These are phyloP conservation scores for Podospora pseudoanserina DNA, from an alignment of 495 filamentous ascomycete species.

Conservation along the genomic window DNA sequence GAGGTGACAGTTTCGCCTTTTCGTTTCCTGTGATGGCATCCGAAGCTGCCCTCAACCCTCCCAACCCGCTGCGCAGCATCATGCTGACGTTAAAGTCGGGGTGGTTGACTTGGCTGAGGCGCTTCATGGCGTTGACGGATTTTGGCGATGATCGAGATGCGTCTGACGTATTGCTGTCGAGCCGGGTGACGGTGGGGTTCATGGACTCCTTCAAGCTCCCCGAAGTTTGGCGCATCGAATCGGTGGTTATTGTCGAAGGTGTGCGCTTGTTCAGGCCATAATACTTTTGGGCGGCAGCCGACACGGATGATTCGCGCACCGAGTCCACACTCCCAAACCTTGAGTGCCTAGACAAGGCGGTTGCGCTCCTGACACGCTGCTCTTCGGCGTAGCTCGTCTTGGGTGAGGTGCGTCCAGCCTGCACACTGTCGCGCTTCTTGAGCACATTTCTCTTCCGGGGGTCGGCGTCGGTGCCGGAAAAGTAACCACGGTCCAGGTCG, in stretches of 20 bases:
- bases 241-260: conserved; percentile 47
- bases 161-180: conserved; percentile 59
- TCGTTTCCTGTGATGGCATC: conserved; percentile 69
- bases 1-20: conserved; percentile 53
- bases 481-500: conserved; percentile 88
- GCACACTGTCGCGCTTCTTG: conserved; percentile 67
- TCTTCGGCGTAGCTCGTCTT: conserved; percentile 74
- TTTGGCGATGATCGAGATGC: conserved; percentile 42
- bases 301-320: conserved; percentile 38
- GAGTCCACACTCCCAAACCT: conserved; percentile 71
- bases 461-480: conserved; percentile 84
- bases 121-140: conserved; percentile 45
- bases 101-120: conserved; percentile 48
- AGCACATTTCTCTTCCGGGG: conserved; percentile 70
- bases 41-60: conserved; percentile 74
- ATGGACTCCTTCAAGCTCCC: conserved; percentile 45
- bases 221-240: conserved; percentile 46
- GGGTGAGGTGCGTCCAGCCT: conserved; percentile 39
- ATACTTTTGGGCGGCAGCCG: conserved; percentile 57
- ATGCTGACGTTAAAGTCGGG: conserved; percentile 50
- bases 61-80: conserved; percentile 35
- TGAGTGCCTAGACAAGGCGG: conserved; percentile 66
- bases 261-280: conserved; percentile 54
- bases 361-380: conserved; percentile 56
- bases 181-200: conserved; percentile 61